Conservation (phyloP, 345 rosid genomes). For the Euclidium syriacum region DNA sequence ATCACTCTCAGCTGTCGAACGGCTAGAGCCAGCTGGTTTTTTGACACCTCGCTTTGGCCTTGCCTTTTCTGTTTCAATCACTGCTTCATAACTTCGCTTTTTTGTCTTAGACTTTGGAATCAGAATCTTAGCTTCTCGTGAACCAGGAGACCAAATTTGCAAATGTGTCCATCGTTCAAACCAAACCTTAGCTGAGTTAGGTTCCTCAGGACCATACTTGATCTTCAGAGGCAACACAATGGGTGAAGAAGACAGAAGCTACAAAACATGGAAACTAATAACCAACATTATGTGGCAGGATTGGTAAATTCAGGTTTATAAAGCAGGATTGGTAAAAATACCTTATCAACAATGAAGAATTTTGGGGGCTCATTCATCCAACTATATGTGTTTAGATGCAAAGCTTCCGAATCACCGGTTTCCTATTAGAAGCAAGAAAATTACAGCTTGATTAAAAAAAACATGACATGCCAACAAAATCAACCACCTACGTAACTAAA, state of each 20-base stretch:
- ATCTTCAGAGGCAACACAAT: conserved; percentile 41
- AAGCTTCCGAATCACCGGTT: conserved; percentile 24
- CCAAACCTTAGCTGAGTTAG: conserved; percentile 66
- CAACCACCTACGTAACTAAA: not conserved
- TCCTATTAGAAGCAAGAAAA: conserved; percentile 35
- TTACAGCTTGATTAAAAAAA: not conserved
- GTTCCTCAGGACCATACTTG: conserved; percentile 50
- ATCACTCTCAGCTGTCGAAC: conserved; percentile 28
- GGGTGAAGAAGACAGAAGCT: conserved; percentile 62
- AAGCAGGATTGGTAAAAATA: conserved; percentile 18
- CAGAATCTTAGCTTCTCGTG: conserved; percentile 33
- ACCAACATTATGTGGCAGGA: not conserved
- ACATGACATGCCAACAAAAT: not conserved
- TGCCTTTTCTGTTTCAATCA: conserved; percentile 33
- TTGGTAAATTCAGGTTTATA: not conserved
- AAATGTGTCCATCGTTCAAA: conserved; percentile 69
- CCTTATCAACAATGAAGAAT: conserved; percentile 47
- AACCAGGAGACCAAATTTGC: conserved; percentile 48
- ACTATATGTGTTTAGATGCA: conserved; percentile 15
- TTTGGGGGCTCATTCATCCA: conserved; percentile 35
- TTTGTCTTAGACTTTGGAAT: conserved; percentile 33
- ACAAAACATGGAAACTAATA: conserved; percentile 24
- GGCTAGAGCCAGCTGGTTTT: conserved; percentile 41
- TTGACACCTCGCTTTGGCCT: conserved; percentile 41
- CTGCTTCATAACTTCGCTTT: conserved; percentile 31